Base-by-base conservation (phyloP, 2,329 filamentous ascomycete species). In the Penicillium sp. region DNA sequence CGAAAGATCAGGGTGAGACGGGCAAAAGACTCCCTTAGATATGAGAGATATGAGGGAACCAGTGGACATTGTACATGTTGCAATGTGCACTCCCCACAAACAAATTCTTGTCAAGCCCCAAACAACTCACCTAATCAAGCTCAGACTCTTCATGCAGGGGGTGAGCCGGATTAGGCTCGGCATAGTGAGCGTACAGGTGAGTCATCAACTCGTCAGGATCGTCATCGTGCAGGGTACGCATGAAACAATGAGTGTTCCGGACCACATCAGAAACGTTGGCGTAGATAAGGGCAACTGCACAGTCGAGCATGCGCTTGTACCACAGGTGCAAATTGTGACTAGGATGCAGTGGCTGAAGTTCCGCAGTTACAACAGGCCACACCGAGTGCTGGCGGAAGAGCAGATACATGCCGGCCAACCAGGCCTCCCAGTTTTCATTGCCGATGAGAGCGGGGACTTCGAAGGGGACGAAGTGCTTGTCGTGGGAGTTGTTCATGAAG, bases 361-460 rank as follows among this genome's bases (percentile, higher is more conserved):
- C 52, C 1, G 13, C 18, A 5, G 34, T 22, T 4, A 50, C 22
- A 11, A 53, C 11, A 6, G 13, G 7, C 59, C 56, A 59, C 26
- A 61, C 47, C 31, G 42, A 47, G 43, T 59, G 59, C 43, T 57
- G 55, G 14, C 50, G 43, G 5, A 63, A 46, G 1, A 55, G 38
- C 1, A 58, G 16, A 3, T 57, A 24, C 8, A 62, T 56, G 5
- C 38, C 39, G 2, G 32, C 9, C 3, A 34, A 3, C 61, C 61
- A 62, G 7, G 10, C 0, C 0, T 6, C 5, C 13, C 29, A 62
- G 29, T 62, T 56, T 3, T 34, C 16, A 0, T 29, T 5, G n/a
- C 56, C 53, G 2, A 9, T 32, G 1, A 63, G 53, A 8, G 31
- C 29, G 4, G 38, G 16, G 14, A 58, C 16, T 2, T 40, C 24